Conservation (phyloP, 805 yeast genomes). For the Zygosaccharomyces pseudorouxii region DNA sequence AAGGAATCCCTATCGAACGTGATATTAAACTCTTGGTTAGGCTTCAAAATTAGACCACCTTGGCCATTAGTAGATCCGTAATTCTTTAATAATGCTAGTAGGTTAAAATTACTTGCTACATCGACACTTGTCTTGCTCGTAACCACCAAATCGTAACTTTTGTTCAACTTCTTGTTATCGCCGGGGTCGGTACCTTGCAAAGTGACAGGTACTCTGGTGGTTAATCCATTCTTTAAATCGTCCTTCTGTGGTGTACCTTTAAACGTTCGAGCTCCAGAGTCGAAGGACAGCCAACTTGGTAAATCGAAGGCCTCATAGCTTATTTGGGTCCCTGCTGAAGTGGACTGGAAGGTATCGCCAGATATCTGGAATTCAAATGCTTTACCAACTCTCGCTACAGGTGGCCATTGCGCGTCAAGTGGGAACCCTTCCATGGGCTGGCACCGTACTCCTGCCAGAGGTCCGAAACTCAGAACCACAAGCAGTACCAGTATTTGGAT, state of each 20-base stretch:
- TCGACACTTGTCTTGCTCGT: slow-evolving; percentile 47
- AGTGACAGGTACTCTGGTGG: slow-evolving; percentile 45
- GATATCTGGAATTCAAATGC: slow-evolving; percentile 63
- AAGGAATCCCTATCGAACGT: slow-evolving; percentile 62
- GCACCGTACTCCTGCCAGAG: slow-evolving; percentile 7
- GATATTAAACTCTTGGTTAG: slow-evolving; percentile 63
- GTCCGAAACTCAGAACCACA: slow-evolving; percentile 7
- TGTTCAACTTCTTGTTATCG: slow-evolving; percentile 43
- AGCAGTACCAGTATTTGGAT: slow-evolving; percentile 8
- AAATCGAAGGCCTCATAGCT: slow-evolving; percentile 51
- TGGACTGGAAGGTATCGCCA: slow-evolving; percentile 58
- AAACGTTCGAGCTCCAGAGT: slow-evolving; percentile 52
- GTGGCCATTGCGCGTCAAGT: slow-evolving; percentile 68
- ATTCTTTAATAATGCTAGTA: slow-evolving; percentile 48
- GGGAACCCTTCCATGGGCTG: slow-evolving; percentile 34
- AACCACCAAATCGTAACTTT: slow-evolving; percentile 55
- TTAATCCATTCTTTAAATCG: slow-evolving; percentile 37
- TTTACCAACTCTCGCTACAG: slow-evolving; percentile 71
- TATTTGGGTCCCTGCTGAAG: slow-evolving; percentile 41
- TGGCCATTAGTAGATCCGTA: slow-evolving; percentile 75
- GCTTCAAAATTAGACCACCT: slow-evolving; percentile 66
- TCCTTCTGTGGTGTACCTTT: slow-evolving; percentile 57
- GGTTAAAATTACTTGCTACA: slow-evolving; percentile 38
- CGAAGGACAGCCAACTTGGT: slow-evolving; percentile 81
- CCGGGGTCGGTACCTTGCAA: slow-evolving; percentile 60